Evolutionary conservation across 2,329 filamentous ascomycete species (phyloP).

Genomic region (Pseudocercospora crystallina): DNA sequence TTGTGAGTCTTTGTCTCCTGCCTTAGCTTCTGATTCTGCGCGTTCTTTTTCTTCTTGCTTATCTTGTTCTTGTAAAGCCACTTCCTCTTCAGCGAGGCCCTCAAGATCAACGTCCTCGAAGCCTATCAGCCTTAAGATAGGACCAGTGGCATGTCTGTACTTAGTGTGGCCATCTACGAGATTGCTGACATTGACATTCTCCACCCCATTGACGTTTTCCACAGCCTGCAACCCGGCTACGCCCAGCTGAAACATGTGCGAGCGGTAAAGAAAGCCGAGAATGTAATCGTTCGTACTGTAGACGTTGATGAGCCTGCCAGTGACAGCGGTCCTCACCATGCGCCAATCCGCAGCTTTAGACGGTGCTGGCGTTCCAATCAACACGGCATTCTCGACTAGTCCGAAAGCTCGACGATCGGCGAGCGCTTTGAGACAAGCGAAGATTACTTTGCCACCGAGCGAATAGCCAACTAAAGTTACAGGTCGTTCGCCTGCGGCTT

Average conservation of each 20-base stretch:
- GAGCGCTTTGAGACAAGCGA: conserved; percentile 73
- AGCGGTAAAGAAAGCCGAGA: conserved; percentile 81
- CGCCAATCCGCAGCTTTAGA: conserved; percentile 73
- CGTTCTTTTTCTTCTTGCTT: conserved; percentile 37
- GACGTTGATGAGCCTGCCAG: conserved; percentile 81
- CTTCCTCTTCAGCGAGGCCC: conserved; percentile 49
- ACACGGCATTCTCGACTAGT: conserved; percentile 75
- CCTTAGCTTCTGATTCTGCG: conserved; percentile 29
- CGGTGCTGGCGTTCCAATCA: conserved; percentile 79
- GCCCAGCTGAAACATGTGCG: conserved; percentile 77
- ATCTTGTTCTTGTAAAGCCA: conserved; percentile 40
- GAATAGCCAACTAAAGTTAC: conserved; percentile 43
- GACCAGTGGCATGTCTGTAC: conserved; percentile 53
- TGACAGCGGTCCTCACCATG: conserved; percentile 72
- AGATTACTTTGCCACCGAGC: conserved; percentile 62
- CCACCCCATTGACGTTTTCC: conserved; percentile 64
- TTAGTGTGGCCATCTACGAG: conserved; percentile 52
- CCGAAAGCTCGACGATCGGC: conserved; percentile 80
- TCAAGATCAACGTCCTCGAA: conserved; percentile 53
- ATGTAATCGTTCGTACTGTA: conserved; percentile 86
- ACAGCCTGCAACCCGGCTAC: conserved; percentile 80
- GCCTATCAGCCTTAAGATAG: conserved; percentile 53
- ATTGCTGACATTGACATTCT: conserved; percentile 55
- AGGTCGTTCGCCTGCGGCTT: conserved; percentile 42
- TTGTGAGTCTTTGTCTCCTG: conserved; percentile 29